Base-by-base conservation (phyloP, 768 basidiomycete genomes). In the Asterophora parasitica region DNA sequence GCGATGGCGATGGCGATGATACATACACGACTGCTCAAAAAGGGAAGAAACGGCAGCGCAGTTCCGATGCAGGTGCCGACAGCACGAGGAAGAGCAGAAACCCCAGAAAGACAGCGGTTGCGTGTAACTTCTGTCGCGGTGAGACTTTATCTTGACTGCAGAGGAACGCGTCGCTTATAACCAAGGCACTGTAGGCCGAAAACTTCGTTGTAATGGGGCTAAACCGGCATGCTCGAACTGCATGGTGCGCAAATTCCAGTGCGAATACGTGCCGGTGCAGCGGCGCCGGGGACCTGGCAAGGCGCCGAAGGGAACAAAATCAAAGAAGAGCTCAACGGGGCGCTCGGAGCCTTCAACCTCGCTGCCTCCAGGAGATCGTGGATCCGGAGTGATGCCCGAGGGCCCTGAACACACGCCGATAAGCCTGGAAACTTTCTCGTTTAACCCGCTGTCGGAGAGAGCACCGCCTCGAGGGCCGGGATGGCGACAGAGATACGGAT, bases 121-220 rank as follows among this genome's bases (percentile, higher is more conserved):
- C 87, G 49, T 90, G 87, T 67, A 72, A 85, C 65, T 88, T 88
- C 62, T 90, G 87, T 69, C 74, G 87, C 76, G 75, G 87, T 82
- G 57, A 59, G 69, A 44, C 34, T 23, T 32, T 17, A 7, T 31
- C 20, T 17, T 17, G n/a, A 28, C 16, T 41, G 36, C 26, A 26
- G 7, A 43, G 17, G 9, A 15, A 45, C 17, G 20, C 26, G 12
- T 32, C 30, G 13, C 41, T 50, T 37, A 51, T 46, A 26, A 36
- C n/a, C 23, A 19, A 44, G 4, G 8, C 37, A 23, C 23, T 23
- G 23, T 23, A 90, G 87, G 76, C 36, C 79, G 87, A 46, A 90
- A 90, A 64, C 76, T 90, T 48, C 74, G 79, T 19, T 90, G 88
- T 66, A 82, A 86, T 58, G 86, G 85, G 2, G 71, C 64, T 2